Base-by-base conservation (phyloP, 305 asterid genomes). In the Solanum chacoense region DNA sequence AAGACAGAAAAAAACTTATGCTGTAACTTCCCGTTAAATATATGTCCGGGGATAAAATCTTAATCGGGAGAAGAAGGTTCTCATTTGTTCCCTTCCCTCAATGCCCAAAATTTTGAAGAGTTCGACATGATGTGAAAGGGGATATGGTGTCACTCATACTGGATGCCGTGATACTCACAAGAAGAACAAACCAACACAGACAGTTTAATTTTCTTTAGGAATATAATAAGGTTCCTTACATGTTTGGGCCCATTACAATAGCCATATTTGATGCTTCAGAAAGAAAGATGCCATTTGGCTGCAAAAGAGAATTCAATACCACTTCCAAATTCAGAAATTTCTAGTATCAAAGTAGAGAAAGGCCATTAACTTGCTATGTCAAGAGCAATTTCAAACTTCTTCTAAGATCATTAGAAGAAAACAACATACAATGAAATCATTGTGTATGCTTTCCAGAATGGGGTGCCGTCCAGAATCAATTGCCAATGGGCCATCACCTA, bases 231-330 rank as follows among this genome's bases (percentile, higher is more conserved):
- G 84, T 86, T 87, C 87, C 98, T 96, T 95, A 97, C 99, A 97
- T 97, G 95, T 97, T 97, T 89, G 99, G 99, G 89, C 99, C 99
- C 31, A 94, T 94, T 90, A 97, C 98, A 85, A 96, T 90, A 67
- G 95, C 93, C 98, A 96, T 95, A 91, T 96, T 96, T 91, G 99
- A 96, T 90, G 98, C 98, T 92, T 96, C 99, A 86, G 99, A 96
- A 79, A 97, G 98, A 92, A 94, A 96, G 85, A 96, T 94, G 88
- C 94, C 94, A 94, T 97, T 97, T 90, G 98, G 97, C 99, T 97
- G 98, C 91, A 93, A 89, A 91, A 90, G 90, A 26, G 83, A 42
- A 90, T 89, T 91, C 63, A 88, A 80, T 71, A 88, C 86, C 84
- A 76, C 79, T 85, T 72, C 83, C 87, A 88, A 77, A 89, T 89